A percentile compares a stretch with the other conserved stretches of the same genome.
Conservation (phyloP, 228 moss, liverwort and hornwort species). For the Sphagnum fallax region DNA sequence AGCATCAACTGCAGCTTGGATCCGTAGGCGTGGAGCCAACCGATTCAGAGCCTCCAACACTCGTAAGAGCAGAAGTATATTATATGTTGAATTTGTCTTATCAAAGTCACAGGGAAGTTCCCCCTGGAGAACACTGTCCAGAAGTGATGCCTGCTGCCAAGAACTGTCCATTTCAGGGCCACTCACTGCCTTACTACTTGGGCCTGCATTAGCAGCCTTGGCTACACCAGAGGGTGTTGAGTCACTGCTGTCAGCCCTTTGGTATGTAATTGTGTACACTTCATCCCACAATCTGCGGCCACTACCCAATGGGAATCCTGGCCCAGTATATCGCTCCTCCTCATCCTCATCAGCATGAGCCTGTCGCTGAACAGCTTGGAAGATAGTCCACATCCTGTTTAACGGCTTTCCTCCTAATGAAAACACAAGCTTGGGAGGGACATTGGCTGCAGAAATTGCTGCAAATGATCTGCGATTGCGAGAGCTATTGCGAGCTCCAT, state of each 20-base stretch:
- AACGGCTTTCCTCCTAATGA: slow-evolving; percentile 72
- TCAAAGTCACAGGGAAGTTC: slow-evolving; percentile 94
- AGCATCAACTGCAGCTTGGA: slow-evolving; percentile 58
- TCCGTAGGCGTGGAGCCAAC: slow-evolving; percentile 74
- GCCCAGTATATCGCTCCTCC: slow-evolving; percentile 79
- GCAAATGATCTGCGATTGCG: slow-evolving; percentile 43
- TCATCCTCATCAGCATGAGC: slow-evolving; percentile 79
- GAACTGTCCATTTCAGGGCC: slow-evolving; percentile 44
- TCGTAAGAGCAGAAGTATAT: slow-evolving; percentile 78
- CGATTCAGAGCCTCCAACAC: slow-evolving; percentile 83
- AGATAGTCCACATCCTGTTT: slow-evolving; percentile 74
- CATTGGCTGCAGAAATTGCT: slow-evolving; percentile 41
- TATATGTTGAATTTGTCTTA: slow-evolving; percentile 78
- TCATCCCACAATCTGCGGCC: slow-evolving; percentile 96
- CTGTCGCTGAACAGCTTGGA: slow-evolving; percentile 94
- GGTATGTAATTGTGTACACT: slow-evolving; percentile 83
- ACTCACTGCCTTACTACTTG: slow-evolving; percentile 29
- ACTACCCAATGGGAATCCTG: slow-evolving; percentile 68
- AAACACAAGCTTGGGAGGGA: slow-evolving; percentile 70
- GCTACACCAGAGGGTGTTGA: slow-evolving; percentile 22
- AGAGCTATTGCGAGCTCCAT: slow-evolving; percentile 39
- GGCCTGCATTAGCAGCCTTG: slow-evolving; percentile 34
- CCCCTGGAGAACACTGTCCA: slow-evolving; percentile 79
- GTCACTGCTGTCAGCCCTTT: slow-evolving; percentile 61
- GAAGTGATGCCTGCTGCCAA: slow-evolving; percentile 82